Conservation (phyloP, 352 stramenopile genomes). For the Pythium scleroteichum region DNA sequence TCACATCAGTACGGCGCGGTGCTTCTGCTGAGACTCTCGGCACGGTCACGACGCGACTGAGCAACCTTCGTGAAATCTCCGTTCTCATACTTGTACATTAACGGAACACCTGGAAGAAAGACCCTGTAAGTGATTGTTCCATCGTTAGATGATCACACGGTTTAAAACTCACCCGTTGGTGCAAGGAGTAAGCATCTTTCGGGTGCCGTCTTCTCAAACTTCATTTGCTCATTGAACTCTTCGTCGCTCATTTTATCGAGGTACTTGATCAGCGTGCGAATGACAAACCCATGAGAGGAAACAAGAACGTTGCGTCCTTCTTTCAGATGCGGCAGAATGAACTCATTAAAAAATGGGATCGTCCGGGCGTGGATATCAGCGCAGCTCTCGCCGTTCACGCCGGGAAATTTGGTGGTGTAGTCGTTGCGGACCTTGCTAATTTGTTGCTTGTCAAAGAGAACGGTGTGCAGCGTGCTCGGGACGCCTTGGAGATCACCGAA, state of each 20-base stretch:
- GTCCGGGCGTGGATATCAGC: conserved; percentile 77
- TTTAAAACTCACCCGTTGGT: conserved; percentile 49
- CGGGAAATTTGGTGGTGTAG: conserved; percentile 77
- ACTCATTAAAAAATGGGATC: conserved; percentile 77
- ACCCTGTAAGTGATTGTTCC: not conserved
- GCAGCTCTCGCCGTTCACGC: conserved; percentile 78
- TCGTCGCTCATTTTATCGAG: conserved; percentile 76
- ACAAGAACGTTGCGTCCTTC: conserved; percentile 77
- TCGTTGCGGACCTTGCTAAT: conserved; percentile 82
- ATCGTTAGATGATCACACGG: not conserved
- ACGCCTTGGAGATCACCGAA: conserved; percentile 83
- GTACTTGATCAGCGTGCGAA: conserved; percentile 85
- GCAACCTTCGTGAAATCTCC: conserved; percentile 71
- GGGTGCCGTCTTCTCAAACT: conserved; percentile 76
- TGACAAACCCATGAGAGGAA: conserved; percentile 83
- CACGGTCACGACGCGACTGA: conserved; percentile 68
- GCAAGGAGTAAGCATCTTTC: conserved; percentile 74
- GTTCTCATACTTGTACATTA: conserved; percentile 84
- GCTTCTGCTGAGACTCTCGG: conserved; percentile 72
- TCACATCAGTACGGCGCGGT: conserved; percentile 57
- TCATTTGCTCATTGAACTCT: conserved; percentile 82
- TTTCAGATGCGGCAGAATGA: conserved; percentile 72
- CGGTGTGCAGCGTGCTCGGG: conserved; percentile 69
- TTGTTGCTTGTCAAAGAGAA: conserved; percentile 72
- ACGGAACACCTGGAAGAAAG: conserved; percentile 52